phyloP scores from a whole-genome alignment of 2,329 filamentous ascomycete genomes.

The Aquanectria penicillioides region DNA sequence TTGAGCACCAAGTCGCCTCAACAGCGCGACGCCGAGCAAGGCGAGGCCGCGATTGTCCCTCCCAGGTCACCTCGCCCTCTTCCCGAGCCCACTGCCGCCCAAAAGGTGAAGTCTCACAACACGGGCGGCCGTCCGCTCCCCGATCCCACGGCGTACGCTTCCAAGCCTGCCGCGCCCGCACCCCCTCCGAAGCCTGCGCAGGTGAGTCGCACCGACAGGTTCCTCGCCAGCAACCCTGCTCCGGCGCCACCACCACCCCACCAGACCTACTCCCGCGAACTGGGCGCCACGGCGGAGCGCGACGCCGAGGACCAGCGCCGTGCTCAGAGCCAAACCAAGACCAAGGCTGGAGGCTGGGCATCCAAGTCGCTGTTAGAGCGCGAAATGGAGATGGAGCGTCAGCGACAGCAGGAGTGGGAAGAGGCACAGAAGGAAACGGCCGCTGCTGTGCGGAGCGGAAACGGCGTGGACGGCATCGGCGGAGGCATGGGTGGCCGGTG shows the following conservation, averaged over 20 bases:
- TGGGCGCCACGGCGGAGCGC: slow-evolving; percentile 68
- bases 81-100: slow-evolving; percentile 47
- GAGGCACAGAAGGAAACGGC: slow-evolving; percentile 74
- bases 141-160: slow-evolving; percentile 29
- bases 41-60: slow-evolving; percentile 36
- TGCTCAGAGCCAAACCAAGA: slow-evolving; percentile 66
- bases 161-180: slow-evolving; percentile 29
- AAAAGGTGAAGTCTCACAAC: slow-evolving; percentile 49
- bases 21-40: slow-evolving; percentile 47
- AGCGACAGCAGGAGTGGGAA: slow-evolving; percentile 84
- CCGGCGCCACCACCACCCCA: slow-evolving; percentile 54
- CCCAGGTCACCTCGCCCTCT: slow-evolving; percentile 54
- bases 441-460: slow-evolving; percentile 60
- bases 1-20: slow-evolving; percentile 64
- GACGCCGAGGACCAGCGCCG: slow-evolving; percentile 71
- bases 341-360: slow-evolving; percentile 71
- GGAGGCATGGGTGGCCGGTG: slow-evolving; percentile 75
- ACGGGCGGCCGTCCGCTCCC: slow-evolving; percentile 45
- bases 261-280: slow-evolving; percentile 64
- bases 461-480: slow-evolving; percentile 69
- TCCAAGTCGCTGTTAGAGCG: slow-evolving; percentile 78
- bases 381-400: slow-evolving; percentile 83
- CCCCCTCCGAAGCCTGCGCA: slow-evolving; percentile 29
- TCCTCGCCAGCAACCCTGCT: slow-evolving; percentile 64
- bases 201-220: slow-evolving; percentile 66